Evolutionary conservation across 106 monocot genomes (phyloP), one percentile per base, ranked within the genome.

Genomic region (Ottelia alismoides): DNA sequence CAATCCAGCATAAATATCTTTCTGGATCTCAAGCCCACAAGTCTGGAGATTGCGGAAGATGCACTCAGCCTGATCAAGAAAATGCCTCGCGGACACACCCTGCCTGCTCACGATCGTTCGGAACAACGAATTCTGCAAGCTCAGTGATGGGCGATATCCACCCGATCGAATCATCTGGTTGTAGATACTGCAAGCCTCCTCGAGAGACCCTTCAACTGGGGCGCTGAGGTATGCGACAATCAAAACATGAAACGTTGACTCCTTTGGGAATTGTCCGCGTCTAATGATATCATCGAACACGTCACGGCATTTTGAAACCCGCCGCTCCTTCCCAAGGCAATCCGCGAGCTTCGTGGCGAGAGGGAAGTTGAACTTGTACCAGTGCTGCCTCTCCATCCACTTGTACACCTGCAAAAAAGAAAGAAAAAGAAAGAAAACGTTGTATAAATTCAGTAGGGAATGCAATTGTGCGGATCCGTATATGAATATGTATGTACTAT

Each of bases 41-140:
- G 81, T 82, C 6, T 69, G 57, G 14, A 98, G 47, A 61, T 98
- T 90, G 44, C 76, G 77, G 61, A 75, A 98, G 32, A 98, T 73
- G 60, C 77, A 82, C 46, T 98, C 98, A 22, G 82, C 98, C 65
- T 98, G 89, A 31, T 71, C 79, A 21, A 98, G 62, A 43, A 77
- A 65, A 43, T 68, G 63, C 57, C 79, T 89, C 3, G 82, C 66
- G 1, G 47, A 29, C 11, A 69, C 76, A 26, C 85, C 85, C 0
- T 76, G 61, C 50, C 53, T 77, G 47, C 74, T 65, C 1, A 86
- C 65, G 31, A 98, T 74, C 2, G 85, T 77, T 22, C 79, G 59
- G 61, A 98, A 98, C 20, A 98, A 75, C 3, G 98, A 76, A 48
- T 85, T 90, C 60, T 98, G 98, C 61, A 98, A 58, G 65, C 82